phyloP scores from a whole-genome alignment of 1,284 basidiomycete species.

The Pholiota adiposa region DNA sequence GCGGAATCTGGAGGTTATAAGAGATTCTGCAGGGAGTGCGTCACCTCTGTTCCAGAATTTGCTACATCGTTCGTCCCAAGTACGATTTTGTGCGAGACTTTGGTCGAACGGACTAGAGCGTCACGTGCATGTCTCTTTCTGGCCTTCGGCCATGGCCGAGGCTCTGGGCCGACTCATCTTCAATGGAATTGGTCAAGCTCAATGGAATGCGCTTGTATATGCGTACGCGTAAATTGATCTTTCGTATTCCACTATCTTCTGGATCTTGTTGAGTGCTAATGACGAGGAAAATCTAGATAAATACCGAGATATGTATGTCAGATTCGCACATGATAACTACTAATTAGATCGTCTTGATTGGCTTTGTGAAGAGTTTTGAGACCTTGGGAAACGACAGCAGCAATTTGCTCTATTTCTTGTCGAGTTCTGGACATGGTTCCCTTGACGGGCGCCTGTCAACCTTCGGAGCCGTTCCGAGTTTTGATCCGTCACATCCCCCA shows the following conservation, averaged over 20 bases:
- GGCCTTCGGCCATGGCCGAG: not conserved
- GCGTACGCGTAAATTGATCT: not conserved
- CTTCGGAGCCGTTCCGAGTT: not conserved
- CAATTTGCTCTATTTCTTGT: too few species aligned
- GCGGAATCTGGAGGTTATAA: conserved; percentile 8
- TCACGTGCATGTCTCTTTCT: not conserved
- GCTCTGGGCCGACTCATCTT: not conserved
- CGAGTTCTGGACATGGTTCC: too few species aligned
- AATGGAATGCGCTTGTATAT: too few species aligned
- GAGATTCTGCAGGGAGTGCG: conserved; percentile 4
- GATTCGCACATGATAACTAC: too few species aligned
- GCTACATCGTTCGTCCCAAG: not conserved
- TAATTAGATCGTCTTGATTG: too few species aligned
- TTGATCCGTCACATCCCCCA: too few species aligned
- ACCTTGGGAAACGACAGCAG: too few species aligned
- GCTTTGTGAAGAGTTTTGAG: too few species aligned
- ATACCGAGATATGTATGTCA: too few species aligned
- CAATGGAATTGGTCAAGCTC: too few species aligned
- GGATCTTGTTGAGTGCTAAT: not conserved
- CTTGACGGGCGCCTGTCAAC: not conserved
- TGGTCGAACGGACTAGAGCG: conserved; percentile 7
- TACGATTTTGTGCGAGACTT: not conserved
- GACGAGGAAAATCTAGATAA: too few species aligned
- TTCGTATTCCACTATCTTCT: not conserved
- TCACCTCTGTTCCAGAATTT: conserved; percentile 25